Evolutionary conservation across 2,329 filamentous ascomycete species (phyloP), one percentile per base, ranked within the genome.

Genomic region (Colletotrichum aenigma): DNA sequence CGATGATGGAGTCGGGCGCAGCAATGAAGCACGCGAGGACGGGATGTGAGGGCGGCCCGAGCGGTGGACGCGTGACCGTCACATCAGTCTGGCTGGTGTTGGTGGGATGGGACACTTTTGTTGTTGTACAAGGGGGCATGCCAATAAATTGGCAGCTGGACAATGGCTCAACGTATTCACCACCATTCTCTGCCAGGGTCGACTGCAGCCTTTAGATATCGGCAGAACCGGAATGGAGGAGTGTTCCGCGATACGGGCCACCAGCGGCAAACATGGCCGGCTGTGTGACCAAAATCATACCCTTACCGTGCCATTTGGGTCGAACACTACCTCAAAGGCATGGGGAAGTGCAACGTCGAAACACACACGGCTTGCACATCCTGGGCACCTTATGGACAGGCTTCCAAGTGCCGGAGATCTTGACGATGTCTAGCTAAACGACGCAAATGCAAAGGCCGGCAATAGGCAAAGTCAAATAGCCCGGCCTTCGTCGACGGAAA

Each of bases 41-140:
- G 68, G 73, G 64, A 75, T 73, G 69, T 48, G 32, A 68, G 70
- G 43, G 64, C 73, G 73, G 73, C 64, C 70, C 70, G 73, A 73
- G 73, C 64, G 69, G 52, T 26, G 55, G 62, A 34, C 56, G 32
- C 18, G 32, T 71, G 28, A 58, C 38, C 32, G 43, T 73, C 62
- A 56, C 61, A 64, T 73, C 38, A 58, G 56, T 64, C 36, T 72
- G 64, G 36, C n/a, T 30, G 36, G 38, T 28, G 12, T 24, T 26
- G 18, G 34, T 30, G 30, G 24, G 24, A 38, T 43, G 60, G 21
- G 43, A 52, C 24, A 43, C 21, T 28, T 28, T 58, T 34, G 21
- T 34, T 32, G 32, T 69, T 62, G 10, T 24, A 21, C 64, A 69
- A 24, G 30, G 56, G 21, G 52, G 26, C 36, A 56, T 30, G 43